Percentiles rank a stretch among this genome's conserved stretches.
These are phyloP conservation scores for Saturnispora kantuleensis DNA, from an alignment of 805 yeast genomes.

Conservation along the genomic window DNA sequence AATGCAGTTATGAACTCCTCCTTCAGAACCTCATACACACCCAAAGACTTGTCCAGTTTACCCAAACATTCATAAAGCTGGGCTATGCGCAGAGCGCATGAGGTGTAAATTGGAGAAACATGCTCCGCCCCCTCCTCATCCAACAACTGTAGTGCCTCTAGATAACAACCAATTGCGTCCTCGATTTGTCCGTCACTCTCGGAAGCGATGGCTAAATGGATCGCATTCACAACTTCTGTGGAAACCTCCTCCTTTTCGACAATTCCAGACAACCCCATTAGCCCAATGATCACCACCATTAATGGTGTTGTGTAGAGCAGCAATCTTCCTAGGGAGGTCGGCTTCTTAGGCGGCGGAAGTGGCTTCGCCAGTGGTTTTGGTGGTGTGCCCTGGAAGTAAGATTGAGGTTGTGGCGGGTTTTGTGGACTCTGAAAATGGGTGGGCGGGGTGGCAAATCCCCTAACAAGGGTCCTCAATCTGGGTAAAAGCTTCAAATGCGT, in stretches of 20 bases:
- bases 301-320: neutral
- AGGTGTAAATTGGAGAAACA: constrained; percentile 72
- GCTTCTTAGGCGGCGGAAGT: neutral
- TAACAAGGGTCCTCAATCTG: neutral
- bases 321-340: neutral
- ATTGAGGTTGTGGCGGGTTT: constrained; percentile 9
- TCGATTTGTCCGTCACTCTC: constrained; percentile 36
- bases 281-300: neutral
- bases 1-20: constrained; percentile 10
- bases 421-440: constrained; percentile 12
- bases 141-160: constrained; percentile 59
- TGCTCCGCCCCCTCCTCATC: constrained; percentile 43
- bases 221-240: constrained; percentile 9
- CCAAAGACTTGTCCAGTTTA: constrained; percentile 20
- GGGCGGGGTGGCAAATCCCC: constrained; percentile 1
- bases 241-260: constrained; percentile 10
- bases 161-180: constrained; percentile 59
- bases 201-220: constrained; percentile 11
- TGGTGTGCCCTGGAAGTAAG: neutral
- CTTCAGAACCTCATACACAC: constrained; percentile 18
- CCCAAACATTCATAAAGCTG: constrained; percentile 57
- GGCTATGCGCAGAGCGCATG: constrained; percentile 72
- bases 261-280: neutral
- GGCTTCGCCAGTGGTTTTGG: constrained; percentile 1
- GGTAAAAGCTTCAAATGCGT: neutral